phyloP scores from a whole-genome alignment of 495 filamentous ascomycete species.

The Talaromyces wortmannii region DNA sequence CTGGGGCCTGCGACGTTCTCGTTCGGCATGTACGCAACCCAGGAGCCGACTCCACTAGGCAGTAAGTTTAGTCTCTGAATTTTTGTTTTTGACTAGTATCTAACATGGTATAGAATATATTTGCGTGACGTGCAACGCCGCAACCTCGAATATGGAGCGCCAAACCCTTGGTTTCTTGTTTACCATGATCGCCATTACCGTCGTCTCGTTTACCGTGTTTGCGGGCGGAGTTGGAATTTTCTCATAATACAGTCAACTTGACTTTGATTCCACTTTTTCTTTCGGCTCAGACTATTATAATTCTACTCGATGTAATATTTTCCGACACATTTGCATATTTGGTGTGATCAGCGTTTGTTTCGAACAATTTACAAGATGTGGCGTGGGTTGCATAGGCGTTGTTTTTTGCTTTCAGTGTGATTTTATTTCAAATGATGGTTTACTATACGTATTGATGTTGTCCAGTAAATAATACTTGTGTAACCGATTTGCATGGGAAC shows the following conservation, averaged over 20 bases:
- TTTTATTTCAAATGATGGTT: not conserved
- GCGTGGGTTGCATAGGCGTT: not conserved
- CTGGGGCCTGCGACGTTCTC: constrained; percentile 55
- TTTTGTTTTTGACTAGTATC: not conserved
- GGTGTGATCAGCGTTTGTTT: too few relatives aligned
- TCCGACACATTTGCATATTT: not conserved
- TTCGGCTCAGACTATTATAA: not conserved
- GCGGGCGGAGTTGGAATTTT: constrained; percentile 60
- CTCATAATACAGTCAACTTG: constrained; percentile 10
- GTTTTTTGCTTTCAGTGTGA: not conserved
- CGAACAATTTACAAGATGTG: not conserved
- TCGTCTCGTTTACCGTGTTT: constrained; percentile 87
- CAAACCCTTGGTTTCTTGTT: constrained; percentile 66
- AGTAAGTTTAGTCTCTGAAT: constrained; percentile 37
- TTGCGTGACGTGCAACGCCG: constrained; percentile 69
- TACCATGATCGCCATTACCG: constrained; percentile 67
- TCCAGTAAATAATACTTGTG: too few relatives aligned
- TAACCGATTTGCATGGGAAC: not conserved
- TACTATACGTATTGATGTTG: too few relatives aligned
- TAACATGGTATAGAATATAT: constrained; percentile 33
- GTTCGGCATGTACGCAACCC: constrained; percentile 79
- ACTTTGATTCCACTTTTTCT: not conserved
- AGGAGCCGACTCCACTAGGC: constrained; percentile 54
- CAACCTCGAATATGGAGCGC: constrained; percentile 54
- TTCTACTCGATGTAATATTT: not conserved